phyloP scores from a whole-genome alignment of 768 basidiomycete species.

The Cubamyces sp. region DNA sequence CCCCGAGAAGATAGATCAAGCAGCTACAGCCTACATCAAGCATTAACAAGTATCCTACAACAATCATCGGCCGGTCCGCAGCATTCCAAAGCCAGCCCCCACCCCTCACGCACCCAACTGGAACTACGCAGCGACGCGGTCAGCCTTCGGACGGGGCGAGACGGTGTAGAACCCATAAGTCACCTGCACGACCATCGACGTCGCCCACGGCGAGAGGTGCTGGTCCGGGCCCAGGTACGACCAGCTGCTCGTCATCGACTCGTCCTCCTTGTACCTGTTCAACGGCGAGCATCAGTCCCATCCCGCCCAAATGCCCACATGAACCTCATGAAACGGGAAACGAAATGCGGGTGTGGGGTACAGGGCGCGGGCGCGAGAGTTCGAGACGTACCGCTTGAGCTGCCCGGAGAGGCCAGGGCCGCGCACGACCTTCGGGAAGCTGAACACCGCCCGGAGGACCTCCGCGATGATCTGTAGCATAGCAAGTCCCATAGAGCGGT shows the following conservation, averaged over 20 bases:
- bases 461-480: constrained; percentile 53
- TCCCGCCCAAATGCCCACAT: neutral
- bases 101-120: constrained; percentile 3
- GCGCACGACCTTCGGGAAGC: constrained; percentile 59
- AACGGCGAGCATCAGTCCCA: no score
- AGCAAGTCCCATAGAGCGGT: neutral
- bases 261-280: constrained; percentile 52
- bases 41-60: neutral
- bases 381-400: constrained; percentile 52
- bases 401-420: constrained; percentile 70
- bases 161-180: constrained; percentile 24
- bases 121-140: constrained; percentile 8
- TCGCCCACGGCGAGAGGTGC: constrained; percentile 66
- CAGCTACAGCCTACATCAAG: no score
- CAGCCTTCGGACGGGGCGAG: constrained; percentile 10
- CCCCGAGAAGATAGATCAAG: no score
- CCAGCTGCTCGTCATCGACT: constrained; percentile 50
- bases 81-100: no score
- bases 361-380: no score
- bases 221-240: constrained; percentile 59
- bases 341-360: no score
- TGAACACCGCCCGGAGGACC: constrained; percentile 67
- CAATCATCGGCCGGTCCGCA: neutral
- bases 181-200: constrained; percentile 63
- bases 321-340: neutral